phyloP scores from a whole-genome alignment of 805 yeast species.

The Pichia scutulata region DNA sequence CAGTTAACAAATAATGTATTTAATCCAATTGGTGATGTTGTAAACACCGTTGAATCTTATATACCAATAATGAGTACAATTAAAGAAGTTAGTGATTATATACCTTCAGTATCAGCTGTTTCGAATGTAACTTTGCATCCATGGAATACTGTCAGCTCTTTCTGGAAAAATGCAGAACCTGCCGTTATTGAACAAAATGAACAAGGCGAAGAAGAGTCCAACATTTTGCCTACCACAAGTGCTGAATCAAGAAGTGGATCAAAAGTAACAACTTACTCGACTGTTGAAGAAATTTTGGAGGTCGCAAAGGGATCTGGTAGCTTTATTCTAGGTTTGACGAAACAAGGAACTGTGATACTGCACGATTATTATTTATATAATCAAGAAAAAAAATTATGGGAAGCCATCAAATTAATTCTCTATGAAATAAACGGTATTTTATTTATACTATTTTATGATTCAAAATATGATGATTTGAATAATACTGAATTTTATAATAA shows the following conservation, averaged over 20 bases:
- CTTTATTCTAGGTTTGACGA: slow-evolving; percentile 20
- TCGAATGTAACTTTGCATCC: slow-evolving; percentile 4
- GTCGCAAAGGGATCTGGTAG: slow-evolving; percentile 17
- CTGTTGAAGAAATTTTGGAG: slow-evolving; percentile 8
- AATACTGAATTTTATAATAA: slow-evolving; percentile 8
- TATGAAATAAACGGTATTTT: slow-evolving; percentile 27
- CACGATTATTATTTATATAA: slow-evolving; percentile 12
- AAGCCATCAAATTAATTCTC: slow-evolving; percentile 15
- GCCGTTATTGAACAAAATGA: not conserved
- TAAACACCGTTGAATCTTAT: slow-evolving; percentile 19
- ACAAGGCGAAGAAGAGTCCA: not conserved
- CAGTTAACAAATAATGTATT: slow-evolving; percentile 23
- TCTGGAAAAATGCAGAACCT: not conserved
- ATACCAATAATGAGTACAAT: slow-evolving; percentile 9
- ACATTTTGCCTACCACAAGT: not conserved
- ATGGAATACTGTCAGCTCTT: slow-evolving; percentile 1
- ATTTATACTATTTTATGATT: slow-evolving; percentile 17
- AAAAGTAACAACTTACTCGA: not conserved
- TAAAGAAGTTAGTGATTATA: not conserved
- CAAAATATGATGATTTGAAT: not conserved
- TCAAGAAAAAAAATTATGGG: not conserved
- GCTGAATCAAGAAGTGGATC: slow-evolving; percentile 5
- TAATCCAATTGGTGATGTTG: slow-evolving; percentile 23
- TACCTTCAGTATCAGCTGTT: slow-evolving; percentile 4
- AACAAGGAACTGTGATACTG: slow-evolving; percentile 13